A percentile compares a stretch with the other conserved stretches of the same genome.
Evolutionary conservation across 805 yeast genomes (phyloP).

Genomic region (Candida koratica): DNA sequence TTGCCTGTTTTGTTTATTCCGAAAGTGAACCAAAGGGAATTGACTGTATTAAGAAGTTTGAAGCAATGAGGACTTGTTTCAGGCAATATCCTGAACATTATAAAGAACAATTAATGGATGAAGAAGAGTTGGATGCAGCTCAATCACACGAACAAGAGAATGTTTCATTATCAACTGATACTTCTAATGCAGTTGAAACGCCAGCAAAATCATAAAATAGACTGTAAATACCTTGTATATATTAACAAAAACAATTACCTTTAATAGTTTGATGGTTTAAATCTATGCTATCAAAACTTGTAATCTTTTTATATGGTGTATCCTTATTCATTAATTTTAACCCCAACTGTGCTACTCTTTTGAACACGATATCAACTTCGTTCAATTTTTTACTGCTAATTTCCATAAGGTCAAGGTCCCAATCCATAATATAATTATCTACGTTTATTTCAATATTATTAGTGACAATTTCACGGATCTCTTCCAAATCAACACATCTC

Average conservation of each 20-base stretch:
- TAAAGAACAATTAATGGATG: constrained; percentile 85
- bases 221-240: constrained; percentile 7
- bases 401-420: constrained; percentile 33
- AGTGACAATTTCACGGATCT: constrained; percentile 32
- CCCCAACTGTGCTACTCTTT: constrained; percentile 37
- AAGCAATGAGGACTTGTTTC: constrained; percentile 91
- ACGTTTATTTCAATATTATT: constrained; percentile 19
- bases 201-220: constrained; percentile 1
- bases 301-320: constrained; percentile 16
- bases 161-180: constrained; percentile 12
- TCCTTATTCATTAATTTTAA: constrained; percentile 15
- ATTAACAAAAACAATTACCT: constrained; percentile 7
- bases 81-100: constrained; percentile 88
- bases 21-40: constrained; percentile 94
- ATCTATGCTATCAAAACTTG: constrained; percentile 32
- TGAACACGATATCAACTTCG: constrained; percentile 32
- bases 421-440: constrained; percentile 27
- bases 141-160: constrained; percentile 1
- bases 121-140: constrained; percentile 44
- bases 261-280: constrained; percentile 9
- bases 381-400: constrained; percentile 28
- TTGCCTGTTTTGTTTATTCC: constrained; percentile 91
- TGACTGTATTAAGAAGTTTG: constrained; percentile 89
- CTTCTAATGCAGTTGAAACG: constrained; percentile 3
- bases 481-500: constrained; percentile 34